Base-by-base conservation (phyloP, 805 yeast genomes). In the Wickerhamiella bombiphila region DNA sequence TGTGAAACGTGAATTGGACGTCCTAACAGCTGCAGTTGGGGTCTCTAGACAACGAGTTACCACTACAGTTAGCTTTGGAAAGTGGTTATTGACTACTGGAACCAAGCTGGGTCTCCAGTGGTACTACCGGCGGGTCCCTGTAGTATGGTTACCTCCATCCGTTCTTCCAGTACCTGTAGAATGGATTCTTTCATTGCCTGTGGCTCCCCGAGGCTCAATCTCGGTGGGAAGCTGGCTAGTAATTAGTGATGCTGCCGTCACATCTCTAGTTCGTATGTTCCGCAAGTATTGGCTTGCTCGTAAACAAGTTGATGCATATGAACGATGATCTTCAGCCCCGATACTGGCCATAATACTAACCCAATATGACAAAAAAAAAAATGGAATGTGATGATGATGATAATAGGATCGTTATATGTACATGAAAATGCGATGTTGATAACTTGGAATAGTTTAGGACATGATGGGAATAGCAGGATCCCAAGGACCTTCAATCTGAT, bases 401-500 rank as follows among this genome's bases (percentile, higher is more conserved):
- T 14, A 29, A 29, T 13, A 29, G n/a, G 13, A 13, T 14, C 11
- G 7, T 11, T 18, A 16, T 11, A 6, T 14, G 8, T 17, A 5
- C 20, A 34, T 15, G 22, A 22, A 19, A 6, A 5, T 16, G 7
- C 22, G 22, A 32, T 16, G n/a, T n/a, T n/a, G n/a, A n/a, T n/a
- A n/a, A n/a, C n/a, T n/a, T 40, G 32, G 4, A 40, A 24, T 19
- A 38, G 25, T 1, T 20, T 25, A 40, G 18, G 68, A 64, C 19
- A 74, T 59, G 6, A 71, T 62, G 1, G 94, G 93, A 51, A 70
- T 74, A 4, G 93, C 94, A 1, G 79, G 73, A 54, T 82, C 94
- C 94, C 94, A 82, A 1, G 94, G 94, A 0, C 94, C 94, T 55
- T 80, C 86, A 37, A 82, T 61, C 55, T 81, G 94, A 53, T 63